Conservation (phyloP, 352 stramenopile genomes). For the Globisporangium paddicum region DNA sequence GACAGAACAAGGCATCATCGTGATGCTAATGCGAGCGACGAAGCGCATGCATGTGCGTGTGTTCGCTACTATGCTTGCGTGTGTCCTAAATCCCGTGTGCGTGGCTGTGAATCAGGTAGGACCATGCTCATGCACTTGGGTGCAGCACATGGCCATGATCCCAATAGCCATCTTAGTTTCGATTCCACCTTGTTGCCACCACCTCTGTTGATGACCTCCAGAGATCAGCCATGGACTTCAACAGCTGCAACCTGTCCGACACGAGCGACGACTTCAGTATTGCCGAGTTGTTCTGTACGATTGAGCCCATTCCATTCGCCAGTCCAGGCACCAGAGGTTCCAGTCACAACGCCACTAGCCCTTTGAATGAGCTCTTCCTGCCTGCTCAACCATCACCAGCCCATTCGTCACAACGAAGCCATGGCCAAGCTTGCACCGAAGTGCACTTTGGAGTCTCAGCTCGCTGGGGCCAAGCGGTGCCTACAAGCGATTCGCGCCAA, state of each 20-base stretch:
- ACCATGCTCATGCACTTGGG: too few species aligned
- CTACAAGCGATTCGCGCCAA: neutral
- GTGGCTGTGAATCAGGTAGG: too few species aligned
- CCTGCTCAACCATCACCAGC: neutral
- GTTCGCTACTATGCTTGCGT: too few species aligned
- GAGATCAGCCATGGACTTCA: neutral
- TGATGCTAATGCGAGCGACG: too few species aligned
- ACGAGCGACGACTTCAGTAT: neutral
- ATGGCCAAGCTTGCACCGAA: neutral
- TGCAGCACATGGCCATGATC: neutral
- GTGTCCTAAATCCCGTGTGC: too few species aligned
- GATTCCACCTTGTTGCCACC: neutral
- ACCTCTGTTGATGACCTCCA: neutral
- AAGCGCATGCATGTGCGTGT: too few species aligned
- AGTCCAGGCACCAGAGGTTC: neutral
- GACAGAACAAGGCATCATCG: too few species aligned
- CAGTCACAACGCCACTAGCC: neutral
- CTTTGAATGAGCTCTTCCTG: neutral
- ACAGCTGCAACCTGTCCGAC: neutral
- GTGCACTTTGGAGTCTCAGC: neutral
- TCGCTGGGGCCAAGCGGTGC: too few species aligned
- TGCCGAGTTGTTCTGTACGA: neutral
- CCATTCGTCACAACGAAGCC: neutral
- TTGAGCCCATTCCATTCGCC: slow-evolving; percentile 2
- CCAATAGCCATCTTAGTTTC: neutral